Base-by-base conservation (phyloP, 768 basidiomycete species). In the Lepiota brunneoincarnata region DNA sequence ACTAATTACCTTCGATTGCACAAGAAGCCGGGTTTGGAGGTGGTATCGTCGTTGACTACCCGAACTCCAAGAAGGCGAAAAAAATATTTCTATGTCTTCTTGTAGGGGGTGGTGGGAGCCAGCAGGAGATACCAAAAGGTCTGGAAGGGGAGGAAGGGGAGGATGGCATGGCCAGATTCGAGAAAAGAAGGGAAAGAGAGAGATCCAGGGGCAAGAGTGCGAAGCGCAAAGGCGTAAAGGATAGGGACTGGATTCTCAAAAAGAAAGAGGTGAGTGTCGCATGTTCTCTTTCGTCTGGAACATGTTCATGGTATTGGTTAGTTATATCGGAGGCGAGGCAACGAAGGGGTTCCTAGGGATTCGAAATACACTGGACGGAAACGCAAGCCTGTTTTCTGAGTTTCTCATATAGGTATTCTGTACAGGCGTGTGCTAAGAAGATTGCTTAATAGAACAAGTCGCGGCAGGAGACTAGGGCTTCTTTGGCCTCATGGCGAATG, bases 11-110 rank as follows among this genome's bases (percentile, higher is more conserved):
- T n/a, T 86, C 87, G 2, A 87, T 86, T 59, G 97, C 97, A 2
- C 93, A 93, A 64, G 88, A 85, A 62, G 93, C 96, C 6, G 97
- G 97, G 1, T 99, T 99, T 67, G 93, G 94, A 3, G 97, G 97
- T 49, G 97, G 97, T 56, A 71, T 99, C 34, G 89, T 98, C 20
- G 91, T 99, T 36, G 97, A 99, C 72, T 99, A 93, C 67, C 95
- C 96, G 1, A 97, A 98, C 71, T 95, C 93, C 0, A 91, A 90
- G 63, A 99, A 95, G 69, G 96, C 94, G 18, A 84, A 81, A 64
- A 99, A 98, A 71, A 88, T 98, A 54, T 99, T 94, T 67, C 65
- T 99, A 55, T 95, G 94, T 66, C 73, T 99, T 52, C 91, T 91
- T 67, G 91, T 97, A 3, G 97, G 96, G 26, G 79, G 84, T 15